A percentile compares a stretch with the other conserved stretches of the same genome.
phyloP scores from a whole-genome alignment of 352 stramenopile genomes.

The Globisporangium heterothallicum region DNA sequence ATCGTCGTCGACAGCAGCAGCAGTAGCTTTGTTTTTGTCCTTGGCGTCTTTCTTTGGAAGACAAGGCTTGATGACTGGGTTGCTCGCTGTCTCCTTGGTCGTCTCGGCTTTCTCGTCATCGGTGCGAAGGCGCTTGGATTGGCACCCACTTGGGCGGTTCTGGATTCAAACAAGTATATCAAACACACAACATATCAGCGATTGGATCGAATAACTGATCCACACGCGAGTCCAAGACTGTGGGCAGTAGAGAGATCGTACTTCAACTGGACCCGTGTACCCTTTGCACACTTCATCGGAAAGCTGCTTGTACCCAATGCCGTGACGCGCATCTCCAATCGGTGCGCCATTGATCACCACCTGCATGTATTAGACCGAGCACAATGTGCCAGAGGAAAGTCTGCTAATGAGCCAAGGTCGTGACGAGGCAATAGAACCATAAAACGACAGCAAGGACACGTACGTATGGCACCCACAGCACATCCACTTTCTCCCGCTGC shows the following conservation, averaged over 20 bases:
- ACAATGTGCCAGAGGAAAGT: no score
- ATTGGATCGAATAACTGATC: no score
- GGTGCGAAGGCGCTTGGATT: conserved; percentile 57
- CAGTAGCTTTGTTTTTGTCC: conserved; percentile 5
- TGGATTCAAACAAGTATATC: conserved; percentile 5
- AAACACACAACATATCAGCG: neutral
- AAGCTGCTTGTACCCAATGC: conserved; percentile 65
- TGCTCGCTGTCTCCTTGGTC: conserved; percentile 25
- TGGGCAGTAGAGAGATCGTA: no score
- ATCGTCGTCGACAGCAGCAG: conserved; percentile 33
- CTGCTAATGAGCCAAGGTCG: no score
- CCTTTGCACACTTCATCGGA: conserved; percentile 57
- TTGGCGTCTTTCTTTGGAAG: conserved; percentile 57
- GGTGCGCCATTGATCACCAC: conserved; percentile 53
- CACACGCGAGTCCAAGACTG: no score
- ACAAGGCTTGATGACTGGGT: conserved; percentile 57
- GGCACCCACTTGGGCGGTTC: conserved; percentile 42
- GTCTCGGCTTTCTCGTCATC: conserved; percentile 19
- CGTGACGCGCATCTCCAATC: conserved; percentile 51
- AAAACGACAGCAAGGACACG: no score
- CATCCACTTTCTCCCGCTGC: conserved; percentile 38
- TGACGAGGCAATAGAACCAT: no score
- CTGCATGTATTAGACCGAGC: no score
- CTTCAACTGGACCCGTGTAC: conserved; percentile 50
- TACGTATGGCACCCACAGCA: conserved; percentile 72